Conservation (phyloP, 495 filamentous ascomycete species). For the Annulohypoxylon bovei region DNA sequence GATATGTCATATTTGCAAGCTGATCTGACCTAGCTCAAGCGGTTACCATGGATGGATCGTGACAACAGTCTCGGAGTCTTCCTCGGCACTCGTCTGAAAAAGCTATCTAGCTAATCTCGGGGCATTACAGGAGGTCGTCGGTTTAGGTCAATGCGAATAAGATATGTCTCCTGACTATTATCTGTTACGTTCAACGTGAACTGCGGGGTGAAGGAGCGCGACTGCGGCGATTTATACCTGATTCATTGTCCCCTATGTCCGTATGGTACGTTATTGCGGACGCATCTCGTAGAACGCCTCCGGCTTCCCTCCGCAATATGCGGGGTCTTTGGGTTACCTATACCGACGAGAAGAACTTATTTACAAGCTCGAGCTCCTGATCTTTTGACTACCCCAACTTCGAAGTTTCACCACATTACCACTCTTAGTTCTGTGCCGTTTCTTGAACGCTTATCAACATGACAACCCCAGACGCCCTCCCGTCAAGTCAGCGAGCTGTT, state of each 20-base stretch:
- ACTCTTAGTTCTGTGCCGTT: background rate
- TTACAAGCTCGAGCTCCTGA: background rate
- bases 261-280: background rate
- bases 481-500: conserved; percentile 66
- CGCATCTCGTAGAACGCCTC: background rate
- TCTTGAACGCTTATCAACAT: conserved; percentile 2
- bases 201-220: conserved; percentile 19
- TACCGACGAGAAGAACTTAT: conserved; percentile 2
- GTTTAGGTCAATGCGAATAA: background rate
- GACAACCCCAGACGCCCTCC: conserved; percentile 24
- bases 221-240: conserved; percentile 14
- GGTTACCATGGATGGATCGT: background rate
- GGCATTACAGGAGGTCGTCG: background rate
- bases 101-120: background rate
- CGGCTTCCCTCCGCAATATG: conserved; percentile 7
- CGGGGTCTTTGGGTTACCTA: conserved; percentile 17
- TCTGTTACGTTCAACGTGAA: background rate
- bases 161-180: background rate
- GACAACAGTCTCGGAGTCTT: background rate
- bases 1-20: background rate
- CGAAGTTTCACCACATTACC: background rate
- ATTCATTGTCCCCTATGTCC: conserved; percentile 19
- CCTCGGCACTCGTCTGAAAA: conserved; percentile 10
- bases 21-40: background rate
- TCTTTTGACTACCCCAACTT: background rate